Base-by-base conservation (phyloP, 1,284 basidiomycete species). In the Apiotrichum brassicae region DNA sequence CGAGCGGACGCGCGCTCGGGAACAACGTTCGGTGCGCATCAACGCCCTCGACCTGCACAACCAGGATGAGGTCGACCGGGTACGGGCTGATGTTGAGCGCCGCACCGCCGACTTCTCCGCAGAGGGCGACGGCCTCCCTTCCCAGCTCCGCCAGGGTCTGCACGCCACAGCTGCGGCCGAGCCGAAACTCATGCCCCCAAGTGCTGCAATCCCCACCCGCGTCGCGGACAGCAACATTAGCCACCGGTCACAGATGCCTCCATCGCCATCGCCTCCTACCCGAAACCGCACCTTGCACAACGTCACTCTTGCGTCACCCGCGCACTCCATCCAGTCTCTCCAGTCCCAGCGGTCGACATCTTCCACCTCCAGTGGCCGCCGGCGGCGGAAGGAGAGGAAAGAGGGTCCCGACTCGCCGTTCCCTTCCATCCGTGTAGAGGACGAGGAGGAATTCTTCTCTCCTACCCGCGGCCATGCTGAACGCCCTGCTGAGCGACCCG, bases 401-500 rank as follows among this genome's bases (percentile, higher is more conserved):
- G 64, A 60, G 24, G 66, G 59, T 0, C 78, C 78, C 34, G 77
- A 51, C 3, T 72, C 81, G 1, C 84, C 87, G 0, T 89, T 91
- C 75, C 88, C 88, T 1, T 81, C 82, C 53, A 89, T 91, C 43
- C 81, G 82, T 14, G 85, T 86, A 11, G 80, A 80, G 39, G 77
- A 89, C 37, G 87, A 91, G 63, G 76, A 79, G 0, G 72, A 89
- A 45, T 91, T 91, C 75, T 90, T 89, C 72, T 51, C 83, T 79
- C 82, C 82, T 5, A 39, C 37, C 9, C 37, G n/a, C 23, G 30
- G 20, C 28, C 18, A 33, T 12, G 14, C 20, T 14, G 22, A 32
- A 34, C 25, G 12, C 33, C 25, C 22, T 3, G 18, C 4, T 18
- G 25, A 6, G 22, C 9, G 3, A 26, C 18, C 33, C 25, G 32